phyloP scores from a whole-genome alignment of 2,329 filamentous ascomycete species.

The Cadophora malorum region DNA sequence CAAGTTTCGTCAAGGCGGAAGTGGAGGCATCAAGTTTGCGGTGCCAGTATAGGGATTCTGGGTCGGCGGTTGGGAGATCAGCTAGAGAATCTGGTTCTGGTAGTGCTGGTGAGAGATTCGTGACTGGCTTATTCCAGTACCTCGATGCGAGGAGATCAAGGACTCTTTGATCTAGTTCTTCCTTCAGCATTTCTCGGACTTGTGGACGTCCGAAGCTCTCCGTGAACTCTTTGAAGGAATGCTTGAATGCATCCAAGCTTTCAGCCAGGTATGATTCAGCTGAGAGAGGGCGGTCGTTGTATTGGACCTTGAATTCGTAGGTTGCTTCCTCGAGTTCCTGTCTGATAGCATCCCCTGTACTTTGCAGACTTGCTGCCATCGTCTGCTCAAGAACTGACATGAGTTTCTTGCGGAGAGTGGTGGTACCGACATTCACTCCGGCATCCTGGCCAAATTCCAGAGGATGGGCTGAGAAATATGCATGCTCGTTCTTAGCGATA shows the following conservation, averaged over 20 bases:
- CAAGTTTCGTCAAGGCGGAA: slow-evolving; percentile 89
- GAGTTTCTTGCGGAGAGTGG: slow-evolving; percentile 88
- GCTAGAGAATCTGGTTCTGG: slow-evolving; percentile 75
- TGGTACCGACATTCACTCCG: slow-evolving; percentile 80
- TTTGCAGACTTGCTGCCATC: slow-evolving; percentile 91
- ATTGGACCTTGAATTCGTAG: slow-evolving; percentile 99
- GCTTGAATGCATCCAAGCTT: slow-evolving; percentile 94
- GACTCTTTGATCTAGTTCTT: slow-evolving; percentile 92
- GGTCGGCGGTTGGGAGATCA: slow-evolving; percentile 83
- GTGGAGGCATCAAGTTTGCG: slow-evolving; percentile 92
- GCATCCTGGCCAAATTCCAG: slow-evolving; percentile 77
- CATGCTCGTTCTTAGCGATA: slow-evolving; percentile 86
- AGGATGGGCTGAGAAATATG: slow-evolving; percentile 86
- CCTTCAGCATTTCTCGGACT: slow-evolving; percentile 87
- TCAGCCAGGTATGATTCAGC: slow-evolving; percentile 97
- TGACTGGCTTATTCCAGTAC: slow-evolving; percentile 96
- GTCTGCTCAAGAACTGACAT: slow-evolving; percentile 97
- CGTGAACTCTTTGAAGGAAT: slow-evolving; percentile 93
- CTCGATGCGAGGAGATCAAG: slow-evolving; percentile 89
- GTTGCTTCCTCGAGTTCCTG: slow-evolving; percentile 96
- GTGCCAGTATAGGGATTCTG: slow-evolving; percentile 88
- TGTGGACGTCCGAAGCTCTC: slow-evolving; percentile 88
- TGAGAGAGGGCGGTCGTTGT: slow-evolving; percentile 93
- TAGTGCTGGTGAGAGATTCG: slow-evolving; percentile 73
- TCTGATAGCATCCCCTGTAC: slow-evolving; percentile 88